Base-by-base conservation (phyloP, 2,329 filamentous ascomycete species). In the Seiridium cupressi region DNA sequence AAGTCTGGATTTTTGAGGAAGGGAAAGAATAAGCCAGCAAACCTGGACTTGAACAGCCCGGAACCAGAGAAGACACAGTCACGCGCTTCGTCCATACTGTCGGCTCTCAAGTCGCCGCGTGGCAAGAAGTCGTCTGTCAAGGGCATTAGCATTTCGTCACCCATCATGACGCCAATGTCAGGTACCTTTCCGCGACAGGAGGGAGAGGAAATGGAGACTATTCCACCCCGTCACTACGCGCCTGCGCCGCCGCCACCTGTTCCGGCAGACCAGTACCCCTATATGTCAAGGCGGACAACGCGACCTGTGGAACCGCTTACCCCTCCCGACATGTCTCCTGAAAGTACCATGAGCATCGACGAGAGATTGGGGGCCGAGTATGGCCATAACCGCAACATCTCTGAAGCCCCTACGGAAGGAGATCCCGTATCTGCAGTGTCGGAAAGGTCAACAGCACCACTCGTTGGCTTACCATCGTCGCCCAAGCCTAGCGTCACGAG, bases 101-200 rank as follows among this genome's bases (percentile, higher is more conserved):
- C 85, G 3, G 81, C 81, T n/a, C 78, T 89, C 60, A 83, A 82
- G 64, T 89, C 86, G 18, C 86, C 86, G 5, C 79, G 77, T 63
- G 83, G 80, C 73, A 84, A 79, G 73, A 72, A 81, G 62, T 48
- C 55, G 5, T 72, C 69, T 35, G 56, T 76, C 57, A 82, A 79
- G 68, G 81, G 77, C 26, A 72, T 89, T 63, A 82, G 72, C 69
- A 89, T 89, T 66, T 89, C 86, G 10, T 87, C 86, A 1, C 86
- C 86, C 55, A 86, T 89, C 66, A 83, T 86, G 78, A 89, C 86
- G 7, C 86, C 86, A 11, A 82, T 83, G 75, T 85, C 86, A 2
- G 80, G 77, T 3, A 84, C 81, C 2, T 89, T 88, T 64, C 82
- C 84, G 1, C 77, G 79, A n/a, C 73, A 79, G 11, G 79, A 83